Evolutionary conservation across 129 eudicot genomes (phyloP), one percentile per base, ranked within the genome.

Genomic region (Pittosporum tobira): DNA sequence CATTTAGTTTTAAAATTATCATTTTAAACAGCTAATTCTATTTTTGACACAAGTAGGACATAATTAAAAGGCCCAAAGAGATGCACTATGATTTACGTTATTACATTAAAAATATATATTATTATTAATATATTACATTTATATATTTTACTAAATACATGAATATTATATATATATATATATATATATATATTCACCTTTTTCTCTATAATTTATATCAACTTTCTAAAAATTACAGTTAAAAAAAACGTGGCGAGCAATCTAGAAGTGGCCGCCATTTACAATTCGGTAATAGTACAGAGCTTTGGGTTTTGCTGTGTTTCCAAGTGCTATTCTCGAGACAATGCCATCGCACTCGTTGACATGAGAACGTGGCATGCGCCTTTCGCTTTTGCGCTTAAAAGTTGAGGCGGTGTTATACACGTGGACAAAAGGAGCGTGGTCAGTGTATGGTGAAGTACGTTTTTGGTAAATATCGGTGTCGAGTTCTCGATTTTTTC

Each of bases 231-330:
- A 50, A 15, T 36, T 67, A 80, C 84, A 75, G 82, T 76, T 55
- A 70, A 34, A 58, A 74, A 55, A 57, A 87, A 80, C 94, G 75
- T 75, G 89, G 82, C 72, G 79, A 81, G 74, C 84, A 79, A 78
- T 89, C 77, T 84, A 71, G 88, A 69, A 75, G 48, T 45, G 48
- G 84, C 70, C 88, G 88, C 83, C 94, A 83, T 75, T 72, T 77
- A 70, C 61, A 65, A 63, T 70, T 61, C 72, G 44, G 73, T 42
- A 48, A 54, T 34, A 68, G 87, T 84, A 83, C 94, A 55, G 44
- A 85, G 68, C 81, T 78, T 81, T 85, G 81, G 86, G 83, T 65
- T 73, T 69, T 71, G 77, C 84, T 76, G 67, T 84, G 76, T 59
- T 78, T 77, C 75, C 59, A 62, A 53, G 61, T 68, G 50, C 83